Base-by-base conservation (phyloP, 1,284 basidiomycete species). In the Ganoderma meredithae region DNA sequence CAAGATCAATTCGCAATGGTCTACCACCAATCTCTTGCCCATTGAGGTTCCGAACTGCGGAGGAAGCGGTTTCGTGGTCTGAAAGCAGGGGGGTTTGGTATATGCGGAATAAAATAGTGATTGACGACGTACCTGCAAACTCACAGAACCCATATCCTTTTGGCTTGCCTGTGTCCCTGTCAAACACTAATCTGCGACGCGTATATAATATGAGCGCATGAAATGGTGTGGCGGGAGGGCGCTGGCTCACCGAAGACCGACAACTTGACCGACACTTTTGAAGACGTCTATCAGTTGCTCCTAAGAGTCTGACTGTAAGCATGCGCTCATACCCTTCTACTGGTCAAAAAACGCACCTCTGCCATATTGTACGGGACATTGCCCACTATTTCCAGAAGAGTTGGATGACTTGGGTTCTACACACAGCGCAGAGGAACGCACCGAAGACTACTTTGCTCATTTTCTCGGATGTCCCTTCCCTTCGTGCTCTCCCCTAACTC, bases 61-160 rank as follows among this genome's bases (percentile, higher is more conserved):
- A 93, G 17, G 86, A 81, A 1, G 93, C 93, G 9, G 97, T 99
- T 80, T 98, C 96, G 77, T 97, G 93, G 80, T 99, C 97, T 96
- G 55, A 58, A 8, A 9, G 63, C n/a, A 60, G 25, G 22, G 59
- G 17, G 22, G 43, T 27, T 25, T 31, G 59, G 44, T 53, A 49
- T 67, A 40, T 58, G 78, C 75, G 72, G 73, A 25, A 41, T 9
- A 40, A 41, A 22, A 60, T 25, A 7, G 4, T 65, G 67, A 67
- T 64, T 62, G 66, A 81, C 77, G 74, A 85, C 88, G 80, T 86
- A 96, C 95, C 95, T 76, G 94, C 91, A 79, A 96, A 98, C 86
- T 98, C 96, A 83, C 96, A 97, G 79, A 98, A 98, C 15, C 97
- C 97, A 79, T 98, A 99, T 17, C 98, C 97, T 81, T 95, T 96